Evolutionary conservation across 257 asterid genomes (phyloP).

Genomic region (Fraxinus cuspidata): DNA sequence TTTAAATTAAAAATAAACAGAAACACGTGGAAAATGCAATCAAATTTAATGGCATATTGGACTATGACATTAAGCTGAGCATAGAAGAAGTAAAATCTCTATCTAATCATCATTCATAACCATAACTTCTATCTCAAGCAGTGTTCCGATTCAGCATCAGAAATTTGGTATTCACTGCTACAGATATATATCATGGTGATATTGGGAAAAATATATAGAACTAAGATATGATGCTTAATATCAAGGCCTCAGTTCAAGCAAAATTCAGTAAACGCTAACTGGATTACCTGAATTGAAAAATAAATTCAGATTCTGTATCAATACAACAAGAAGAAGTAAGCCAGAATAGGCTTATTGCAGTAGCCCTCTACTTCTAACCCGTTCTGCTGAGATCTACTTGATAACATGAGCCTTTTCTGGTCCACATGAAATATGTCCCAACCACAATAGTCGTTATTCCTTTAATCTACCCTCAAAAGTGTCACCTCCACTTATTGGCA

Average conservation of each 20-base stretch:
- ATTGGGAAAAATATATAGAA: not conserved
- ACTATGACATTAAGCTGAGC: constrained; percentile 3
- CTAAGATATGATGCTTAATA: not conserved
- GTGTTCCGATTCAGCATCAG: not conserved
- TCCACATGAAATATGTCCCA: not conserved
- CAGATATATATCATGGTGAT: not conserved
- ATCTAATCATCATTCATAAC: not conserved
- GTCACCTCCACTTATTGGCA: not conserved
- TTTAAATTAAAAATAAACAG: constrained; percentile 20
- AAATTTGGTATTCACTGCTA: not conserved
- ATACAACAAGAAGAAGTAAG: not conserved
- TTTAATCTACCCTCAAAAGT: not conserved
- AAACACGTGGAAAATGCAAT: constrained; percentile 15
- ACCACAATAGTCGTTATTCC: not conserved
- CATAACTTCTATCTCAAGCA: not conserved
- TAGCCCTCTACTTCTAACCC: not conserved
- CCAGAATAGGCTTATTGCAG: not conserved
- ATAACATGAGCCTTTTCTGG: not conserved
- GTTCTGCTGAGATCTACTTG: not conserved
- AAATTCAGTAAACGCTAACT: not conserved
- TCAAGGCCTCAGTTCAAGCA: not conserved
- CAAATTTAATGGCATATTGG: constrained; percentile 1
- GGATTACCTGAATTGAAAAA: not conserved
- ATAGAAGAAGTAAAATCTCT: not conserved
- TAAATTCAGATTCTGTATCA: not conserved